phyloP scores from a whole-genome alignment of 495 filamentous ascomycete genomes.

The Podospora comata region DNA sequence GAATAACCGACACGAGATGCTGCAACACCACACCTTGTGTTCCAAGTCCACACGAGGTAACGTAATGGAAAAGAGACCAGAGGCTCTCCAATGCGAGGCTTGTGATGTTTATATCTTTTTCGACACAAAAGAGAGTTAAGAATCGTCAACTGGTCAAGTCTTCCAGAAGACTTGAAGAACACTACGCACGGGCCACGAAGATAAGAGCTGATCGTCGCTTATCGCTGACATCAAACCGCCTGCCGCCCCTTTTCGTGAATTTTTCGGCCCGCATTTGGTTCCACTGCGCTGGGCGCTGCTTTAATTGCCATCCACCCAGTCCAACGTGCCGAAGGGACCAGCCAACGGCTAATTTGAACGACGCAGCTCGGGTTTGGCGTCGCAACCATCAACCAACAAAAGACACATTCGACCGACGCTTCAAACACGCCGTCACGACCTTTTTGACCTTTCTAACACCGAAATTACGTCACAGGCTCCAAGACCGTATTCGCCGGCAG shows the following conservation, averaged over 20 bases:
- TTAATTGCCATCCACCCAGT: slow-evolving; percentile 6
- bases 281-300: neutral
- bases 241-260: slow-evolving; percentile 11
- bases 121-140: neutral
- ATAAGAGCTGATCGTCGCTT: neutral
- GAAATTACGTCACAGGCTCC: neutral
- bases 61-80: neutral
- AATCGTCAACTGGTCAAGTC: no score
- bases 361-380: neutral
- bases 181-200: neutral
- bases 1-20: neutral
- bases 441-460: neutral
- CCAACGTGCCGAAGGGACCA: slow-evolving; percentile 2
- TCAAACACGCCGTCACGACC: neutral
- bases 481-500: neutral
- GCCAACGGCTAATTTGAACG: neutral
- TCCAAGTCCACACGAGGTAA: neutral
- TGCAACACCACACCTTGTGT: neutral
- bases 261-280: slow-evolving; percentile 14
- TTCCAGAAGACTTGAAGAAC: neutral
- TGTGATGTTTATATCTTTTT: neutral
- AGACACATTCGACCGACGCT: neutral
- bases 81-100: neutral
- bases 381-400: neutral
- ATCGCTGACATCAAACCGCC: slow-evolving; percentile 18